phyloP scores from a whole-genome alignment of 2,329 filamentous ascomycete genomes.

The Botrytis aclada region DNA sequence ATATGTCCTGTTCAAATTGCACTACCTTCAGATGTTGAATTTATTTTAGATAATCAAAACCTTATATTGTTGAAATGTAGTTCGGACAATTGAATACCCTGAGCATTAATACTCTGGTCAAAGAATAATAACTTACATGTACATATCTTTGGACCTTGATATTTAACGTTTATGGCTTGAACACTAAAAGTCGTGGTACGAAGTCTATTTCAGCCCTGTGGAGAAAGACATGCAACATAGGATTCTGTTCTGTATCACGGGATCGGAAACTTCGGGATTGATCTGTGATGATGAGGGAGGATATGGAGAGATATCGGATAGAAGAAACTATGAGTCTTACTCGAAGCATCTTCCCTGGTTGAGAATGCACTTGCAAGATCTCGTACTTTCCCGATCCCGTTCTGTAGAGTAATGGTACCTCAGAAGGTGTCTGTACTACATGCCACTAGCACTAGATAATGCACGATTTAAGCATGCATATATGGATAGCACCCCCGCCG shows the following conservation, averaged over 20 bases:
- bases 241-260: not conserved
- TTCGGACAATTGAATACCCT: no score
- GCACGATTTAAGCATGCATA: not conserved
- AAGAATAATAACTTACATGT: not conserved
- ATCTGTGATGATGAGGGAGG: not conserved
- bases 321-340: not conserved
- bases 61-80: no score
- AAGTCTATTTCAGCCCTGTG: slow-evolving; percentile 13
- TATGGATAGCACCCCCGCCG: not conserved
- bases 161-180: not conserved
- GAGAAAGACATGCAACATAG: slow-evolving; percentile 3
- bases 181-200: not conserved
- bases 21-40: no score
- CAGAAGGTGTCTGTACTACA: not conserved
- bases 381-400: not conserved
- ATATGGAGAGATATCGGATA: not conserved
- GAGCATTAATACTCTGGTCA: no score
- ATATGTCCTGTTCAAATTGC: no score
- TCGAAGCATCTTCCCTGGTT: not conserved
- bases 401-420: not conserved
- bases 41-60: no score
- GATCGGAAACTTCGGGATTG: not conserved
- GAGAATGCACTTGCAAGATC: not conserved
- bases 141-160: not conserved
- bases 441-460: not conserved